Percentiles rank a stretch among this genome's conserved stretches.
phyloP scores from a whole-genome alignment of 192 early-diverging fungal genomes.

The Pilaira anomala region DNA sequence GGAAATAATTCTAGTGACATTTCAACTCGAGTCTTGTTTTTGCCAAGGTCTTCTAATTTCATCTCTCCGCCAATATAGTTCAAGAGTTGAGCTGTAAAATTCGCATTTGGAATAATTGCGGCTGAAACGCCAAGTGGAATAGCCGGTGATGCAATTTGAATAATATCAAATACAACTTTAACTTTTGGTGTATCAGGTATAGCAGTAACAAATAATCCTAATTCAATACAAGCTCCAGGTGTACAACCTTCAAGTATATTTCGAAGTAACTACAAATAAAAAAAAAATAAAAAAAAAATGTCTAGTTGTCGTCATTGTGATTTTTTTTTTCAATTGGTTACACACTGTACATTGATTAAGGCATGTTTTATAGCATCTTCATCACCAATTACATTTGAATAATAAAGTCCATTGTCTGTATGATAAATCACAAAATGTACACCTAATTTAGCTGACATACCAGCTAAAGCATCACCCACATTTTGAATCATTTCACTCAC shows the following conservation, averaged over 20 bases:
- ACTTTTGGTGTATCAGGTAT: conserved; percentile 3
- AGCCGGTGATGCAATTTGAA: conserved; percentile 16
- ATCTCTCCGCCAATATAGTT: conserved; percentile 25
- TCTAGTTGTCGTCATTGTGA: background rate
- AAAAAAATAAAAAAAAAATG: background rate
- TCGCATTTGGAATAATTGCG: conserved; percentile 33
- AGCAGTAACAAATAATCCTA: conserved; percentile 38
- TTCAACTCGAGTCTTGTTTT: conserved; percentile 20
- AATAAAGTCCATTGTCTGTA: conserved; percentile 44
- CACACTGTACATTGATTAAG: conserved; percentile 44
- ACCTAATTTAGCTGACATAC: conserved; percentile 41
- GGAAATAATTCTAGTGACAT: conserved; percentile 22
- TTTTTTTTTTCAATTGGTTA: conserved; percentile 1
- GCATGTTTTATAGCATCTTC: conserved; percentile 50
- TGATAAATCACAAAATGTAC: conserved; percentile 54
- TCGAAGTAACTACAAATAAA: conserved; percentile 43
- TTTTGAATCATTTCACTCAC: conserved; percentile 52
- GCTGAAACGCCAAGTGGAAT: conserved; percentile 18
- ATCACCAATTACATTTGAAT: conserved; percentile 48
- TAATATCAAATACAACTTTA: conserved; percentile 22
- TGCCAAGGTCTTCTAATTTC: conserved; percentile 18
- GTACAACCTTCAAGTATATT: conserved; percentile 49
- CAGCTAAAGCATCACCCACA: conserved; percentile 54
- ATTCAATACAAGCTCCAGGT: conserved; percentile 50
- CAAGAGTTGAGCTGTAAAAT: conserved; percentile 29